A percentile compares a stretch with the other conserved stretches of the same genome.
These are phyloP conservation scores for Debaryomycetaceae sp. DNA, from an alignment of 1,139 yeast genomes.

Conservation along the genomic window DNA sequence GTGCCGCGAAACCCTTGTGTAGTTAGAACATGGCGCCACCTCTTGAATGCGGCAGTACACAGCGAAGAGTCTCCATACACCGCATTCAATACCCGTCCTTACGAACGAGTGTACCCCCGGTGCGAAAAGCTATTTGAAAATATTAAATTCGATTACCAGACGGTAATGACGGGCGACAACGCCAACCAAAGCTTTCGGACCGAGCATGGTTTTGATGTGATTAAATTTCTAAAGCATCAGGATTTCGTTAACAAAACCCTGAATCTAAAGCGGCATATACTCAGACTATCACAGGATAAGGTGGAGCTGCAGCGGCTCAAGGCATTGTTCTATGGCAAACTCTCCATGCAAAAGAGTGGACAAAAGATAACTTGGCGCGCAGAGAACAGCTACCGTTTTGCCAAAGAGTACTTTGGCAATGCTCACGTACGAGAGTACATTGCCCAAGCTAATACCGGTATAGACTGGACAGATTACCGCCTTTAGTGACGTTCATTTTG, in stretches of 20 bases:
- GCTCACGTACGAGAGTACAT: too few species aligned
- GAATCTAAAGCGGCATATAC: constrained; percentile 1
- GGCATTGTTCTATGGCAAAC: constrained; percentile 4
- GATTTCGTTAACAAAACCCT: neutral
- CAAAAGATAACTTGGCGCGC: constrained; percentile 4
- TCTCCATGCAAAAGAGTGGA: constrained; percentile 4
- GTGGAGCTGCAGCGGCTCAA: constrained; percentile 2
- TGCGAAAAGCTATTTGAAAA: constrained; percentile 16
- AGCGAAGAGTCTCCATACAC: constrained; percentile 8
- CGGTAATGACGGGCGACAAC: neutral
- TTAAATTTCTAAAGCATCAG: neutral
- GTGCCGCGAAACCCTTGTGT: constrained; percentile 1
- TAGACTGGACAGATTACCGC: too few species aligned
- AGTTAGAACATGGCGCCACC: constrained; percentile 16
- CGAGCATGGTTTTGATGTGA: neutral
- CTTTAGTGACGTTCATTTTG: too few species aligned
- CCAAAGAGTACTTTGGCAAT: too few species aligned
- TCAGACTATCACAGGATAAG: constrained; percentile 1
- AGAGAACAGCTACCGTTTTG: neutral
- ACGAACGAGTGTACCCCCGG: constrained; percentile 8
- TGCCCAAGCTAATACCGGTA: too few species aligned
- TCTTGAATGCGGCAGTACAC: constrained; percentile 13
- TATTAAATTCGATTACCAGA: constrained; percentile 13
- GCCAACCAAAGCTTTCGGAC: neutral
- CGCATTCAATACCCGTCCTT: constrained; percentile 5